A percentile compares a stretch with the other conserved stretches of the same genome.
phyloP scores from a whole-genome alignment of 306 rosid genomes.

The Fagus crenata region DNA sequence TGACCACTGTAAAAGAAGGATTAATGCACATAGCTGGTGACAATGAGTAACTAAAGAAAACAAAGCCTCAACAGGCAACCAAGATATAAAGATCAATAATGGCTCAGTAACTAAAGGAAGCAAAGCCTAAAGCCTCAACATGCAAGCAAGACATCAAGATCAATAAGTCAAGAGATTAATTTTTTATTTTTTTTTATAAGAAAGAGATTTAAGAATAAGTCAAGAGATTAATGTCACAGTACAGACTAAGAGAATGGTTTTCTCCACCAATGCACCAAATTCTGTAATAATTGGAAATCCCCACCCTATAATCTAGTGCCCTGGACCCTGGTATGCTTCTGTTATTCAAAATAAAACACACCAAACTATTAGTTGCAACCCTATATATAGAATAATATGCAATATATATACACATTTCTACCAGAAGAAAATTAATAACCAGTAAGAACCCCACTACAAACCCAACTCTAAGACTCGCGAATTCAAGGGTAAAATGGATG shows the following conservation, averaged over 20 bases:
- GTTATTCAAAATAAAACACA: no score
- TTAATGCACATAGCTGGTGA: conserved; percentile 25
- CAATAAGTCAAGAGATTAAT: neutral
- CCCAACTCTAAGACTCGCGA: no score
- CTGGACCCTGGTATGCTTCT: no score
- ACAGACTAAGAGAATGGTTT: neutral
- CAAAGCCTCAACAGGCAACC: neutral
- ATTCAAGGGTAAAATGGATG: no score
- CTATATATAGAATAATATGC: no score
- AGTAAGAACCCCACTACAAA: no score
- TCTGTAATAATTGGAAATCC: neutral
- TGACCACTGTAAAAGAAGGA: conserved; percentile 35
- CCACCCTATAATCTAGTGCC: neutral
- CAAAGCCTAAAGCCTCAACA: neutral
- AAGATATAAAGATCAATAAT: neutral
- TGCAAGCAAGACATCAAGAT: neutral
- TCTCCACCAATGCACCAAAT: neutral
- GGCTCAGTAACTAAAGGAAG: conserved; percentile 2
- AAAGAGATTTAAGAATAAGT: neutral
- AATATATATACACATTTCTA: neutral
- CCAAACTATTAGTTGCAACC: neutral
- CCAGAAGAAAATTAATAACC: neutral
- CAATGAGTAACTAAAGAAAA: conserved; percentile 3
- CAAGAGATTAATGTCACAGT: neutral
- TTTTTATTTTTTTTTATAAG: no score